phyloP scores from a whole-genome alignment of 345 rosid genomes.

The Camelina laxa region DNA sequence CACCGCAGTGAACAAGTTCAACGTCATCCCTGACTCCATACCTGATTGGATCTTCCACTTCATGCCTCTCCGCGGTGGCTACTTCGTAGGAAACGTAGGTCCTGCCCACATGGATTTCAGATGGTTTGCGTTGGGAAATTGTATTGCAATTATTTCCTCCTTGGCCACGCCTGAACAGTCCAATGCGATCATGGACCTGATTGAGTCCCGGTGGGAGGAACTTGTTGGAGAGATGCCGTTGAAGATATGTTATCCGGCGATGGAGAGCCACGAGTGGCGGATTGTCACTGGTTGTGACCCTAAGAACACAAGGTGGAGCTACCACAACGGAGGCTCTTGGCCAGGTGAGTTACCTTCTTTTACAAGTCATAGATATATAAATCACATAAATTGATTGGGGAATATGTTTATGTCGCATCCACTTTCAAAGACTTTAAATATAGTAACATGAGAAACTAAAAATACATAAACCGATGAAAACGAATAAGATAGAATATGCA shows the following conservation, averaged over 20 bases:
- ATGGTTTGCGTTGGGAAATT: conserved; percentile 70
- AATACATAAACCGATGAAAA: not conserved
- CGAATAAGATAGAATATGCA: not conserved
- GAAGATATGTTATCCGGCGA: conserved; percentile 63
- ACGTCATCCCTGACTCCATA: conserved; percentile 74
- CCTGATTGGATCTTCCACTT: conserved; percentile 76
- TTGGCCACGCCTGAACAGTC: conserved; percentile 71
- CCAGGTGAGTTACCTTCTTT: conserved; percentile 55
- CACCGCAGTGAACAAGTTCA: conserved; percentile 73
- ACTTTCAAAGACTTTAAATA: too few relatives aligned
- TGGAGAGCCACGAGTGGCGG: conserved; percentile 67
- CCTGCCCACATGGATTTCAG: conserved; percentile 79
- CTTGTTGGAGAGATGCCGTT: conserved; percentile 76
- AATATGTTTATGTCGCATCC: not conserved
- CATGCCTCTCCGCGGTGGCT: conserved; percentile 68
- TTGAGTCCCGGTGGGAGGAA: conserved; percentile 76
- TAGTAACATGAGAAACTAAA: not conserved
- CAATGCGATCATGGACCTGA: conserved; percentile 71
- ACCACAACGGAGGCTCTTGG: conserved; percentile 82
- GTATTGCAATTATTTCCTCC: conserved; percentile 58
- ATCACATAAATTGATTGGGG: not conserved
- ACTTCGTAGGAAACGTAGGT: conserved; percentile 71
- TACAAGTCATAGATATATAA: not conserved
- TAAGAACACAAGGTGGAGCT: conserved; percentile 73
- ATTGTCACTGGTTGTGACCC: conserved; percentile 75